Evolutionary conservation across 352 stramenopile genomes (phyloP).

Genomic region (Phytophthora foliorum): DNA sequence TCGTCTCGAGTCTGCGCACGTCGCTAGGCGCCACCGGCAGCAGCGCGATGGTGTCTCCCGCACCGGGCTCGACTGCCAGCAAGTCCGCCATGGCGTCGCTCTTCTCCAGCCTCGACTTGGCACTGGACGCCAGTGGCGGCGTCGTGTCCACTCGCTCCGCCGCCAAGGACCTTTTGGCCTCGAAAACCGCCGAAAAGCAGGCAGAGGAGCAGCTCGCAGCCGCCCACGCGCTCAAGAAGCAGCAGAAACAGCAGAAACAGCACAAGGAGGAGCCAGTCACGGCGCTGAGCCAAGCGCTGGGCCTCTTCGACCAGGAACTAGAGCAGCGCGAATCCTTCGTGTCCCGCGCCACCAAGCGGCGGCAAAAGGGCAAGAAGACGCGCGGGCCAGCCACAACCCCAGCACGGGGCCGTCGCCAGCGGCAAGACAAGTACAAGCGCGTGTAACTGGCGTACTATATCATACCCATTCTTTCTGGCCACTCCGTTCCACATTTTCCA

Average conservation of each 20-base stretch:
- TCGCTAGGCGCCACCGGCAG: conserved; percentile 25
- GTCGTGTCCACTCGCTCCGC: conserved; percentile 41
- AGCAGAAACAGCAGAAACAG: conserved; percentile 39
- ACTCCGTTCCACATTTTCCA: too few relatives aligned
- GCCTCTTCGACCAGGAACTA: conserved; percentile 66
- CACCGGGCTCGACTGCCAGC: conserved; percentile 12
- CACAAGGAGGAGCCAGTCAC: conserved; percentile 47
- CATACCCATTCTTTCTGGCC: too few relatives aligned
- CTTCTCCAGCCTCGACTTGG: conserved; percentile 67
- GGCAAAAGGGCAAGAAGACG: conserved; percentile 57
- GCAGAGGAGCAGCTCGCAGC: conserved; percentile 43
- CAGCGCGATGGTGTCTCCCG: conserved; percentile 5
- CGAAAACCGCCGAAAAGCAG: conserved; percentile 54
- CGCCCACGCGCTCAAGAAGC: conserved; percentile 38
- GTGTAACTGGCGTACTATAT: too few relatives aligned
- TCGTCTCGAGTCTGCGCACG: conserved; percentile 56
- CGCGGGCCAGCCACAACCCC: conserved; percentile 36
- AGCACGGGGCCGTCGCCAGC: conserved; percentile 58
- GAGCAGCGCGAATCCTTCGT: conserved; percentile 39
- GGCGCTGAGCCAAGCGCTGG: conserved; percentile 70
- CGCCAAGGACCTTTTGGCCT: conserved; percentile 61
- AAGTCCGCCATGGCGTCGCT: conserved; percentile 59
- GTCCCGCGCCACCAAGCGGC: conserved; percentile 54
- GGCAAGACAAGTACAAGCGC: conserved; percentile 72
- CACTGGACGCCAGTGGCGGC: conserved; percentile 40